These are phyloP conservation scores for Coemansia sp. DNA, from an alignment of 192 early-diverging fungal species.

Conservation along the genomic window DNA sequence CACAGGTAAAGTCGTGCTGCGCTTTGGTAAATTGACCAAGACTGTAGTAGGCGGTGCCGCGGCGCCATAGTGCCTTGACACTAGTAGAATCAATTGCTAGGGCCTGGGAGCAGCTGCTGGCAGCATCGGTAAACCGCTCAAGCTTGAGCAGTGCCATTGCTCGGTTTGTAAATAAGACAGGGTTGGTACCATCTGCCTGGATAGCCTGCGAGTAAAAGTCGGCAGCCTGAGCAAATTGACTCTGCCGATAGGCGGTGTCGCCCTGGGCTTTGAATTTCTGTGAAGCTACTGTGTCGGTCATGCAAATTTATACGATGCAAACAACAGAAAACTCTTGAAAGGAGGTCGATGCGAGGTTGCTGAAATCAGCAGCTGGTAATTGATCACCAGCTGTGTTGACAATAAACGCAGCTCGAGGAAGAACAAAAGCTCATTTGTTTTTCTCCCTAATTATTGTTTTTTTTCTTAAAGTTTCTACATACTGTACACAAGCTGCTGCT, in stretches of 20 bases:
- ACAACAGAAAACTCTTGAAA: neutral
- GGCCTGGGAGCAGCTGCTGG: conserved; percentile 12
- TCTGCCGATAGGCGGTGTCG: conserved; percentile 61
- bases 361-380: neutral
- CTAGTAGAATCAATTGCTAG: conserved; percentile 9
- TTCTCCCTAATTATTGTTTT: conserved; percentile 4
- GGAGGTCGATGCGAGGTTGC: neutral
- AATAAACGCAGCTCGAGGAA: neutral
- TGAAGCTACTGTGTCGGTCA: neutral
- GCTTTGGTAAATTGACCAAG: conserved; percentile 7
- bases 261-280: conserved; percentile 54
- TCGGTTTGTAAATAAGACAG: conserved; percentile 68
- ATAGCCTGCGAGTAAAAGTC: conserved; percentile 67
- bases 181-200: conserved; percentile 58
- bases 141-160: conserved; percentile 83
- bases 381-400: conserved; percentile 4
- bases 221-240: conserved; percentile 59
- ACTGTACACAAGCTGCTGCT: neutral
- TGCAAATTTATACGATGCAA: neutral
- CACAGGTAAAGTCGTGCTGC: conserved; percentile 10
- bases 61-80: conserved; percentile 30
- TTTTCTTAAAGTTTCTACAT: neutral
- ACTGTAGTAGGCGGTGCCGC: conserved; percentile 8
- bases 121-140: conserved; percentile 47
- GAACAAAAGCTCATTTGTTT: neutral